phyloP scores from a whole-genome alignment of 2,329 filamentous ascomycete genomes.

The Botrytis pseudocinerea region DNA sequence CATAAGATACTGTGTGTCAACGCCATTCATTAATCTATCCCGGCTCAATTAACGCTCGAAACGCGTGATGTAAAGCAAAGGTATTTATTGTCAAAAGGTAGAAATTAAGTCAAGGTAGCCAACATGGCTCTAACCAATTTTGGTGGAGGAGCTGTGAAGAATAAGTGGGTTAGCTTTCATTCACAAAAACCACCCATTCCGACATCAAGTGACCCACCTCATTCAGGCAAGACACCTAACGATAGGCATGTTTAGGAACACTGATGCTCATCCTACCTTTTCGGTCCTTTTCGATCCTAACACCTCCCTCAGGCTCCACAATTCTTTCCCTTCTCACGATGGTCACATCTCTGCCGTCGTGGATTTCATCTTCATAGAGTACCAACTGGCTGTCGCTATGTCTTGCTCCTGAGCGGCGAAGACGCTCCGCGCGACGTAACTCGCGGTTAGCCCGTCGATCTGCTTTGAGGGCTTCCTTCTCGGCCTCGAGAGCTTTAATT shows the following conservation, averaged over 20 bases:
- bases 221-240: conserved; percentile 39
- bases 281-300: conserved; percentile 82
- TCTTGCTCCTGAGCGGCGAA: conserved; percentile 55
- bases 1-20: not conserved
- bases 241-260: conserved; percentile 66
- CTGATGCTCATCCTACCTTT: conserved; percentile 95
- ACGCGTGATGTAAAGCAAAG: not conserved
- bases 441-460: conserved; percentile 53
- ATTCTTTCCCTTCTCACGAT: conserved; percentile 55
- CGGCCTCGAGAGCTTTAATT: conserved; percentile 69
- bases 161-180: conserved; percentile 31
- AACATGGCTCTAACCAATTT: conserved; percentile 68
- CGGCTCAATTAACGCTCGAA: not conserved
- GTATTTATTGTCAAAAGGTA: not conserved
- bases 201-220: conserved; percentile 34
- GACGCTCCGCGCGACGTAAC: conserved; percentile 49
- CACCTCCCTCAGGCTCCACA: conserved; percentile 57
- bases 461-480: conserved; percentile 58
- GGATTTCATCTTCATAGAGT: conserved; percentile 55
- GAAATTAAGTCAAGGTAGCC: conserved; percentile 61
- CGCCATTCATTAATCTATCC: conserved; percentile 8
- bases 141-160: conserved; percentile 59
- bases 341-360: conserved; percentile 47
- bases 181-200: conserved; percentile 25
- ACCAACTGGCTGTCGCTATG: conserved; percentile 62